Conservation (phyloP, 306 rosid genomes). For the Quercus glauca region DNA sequence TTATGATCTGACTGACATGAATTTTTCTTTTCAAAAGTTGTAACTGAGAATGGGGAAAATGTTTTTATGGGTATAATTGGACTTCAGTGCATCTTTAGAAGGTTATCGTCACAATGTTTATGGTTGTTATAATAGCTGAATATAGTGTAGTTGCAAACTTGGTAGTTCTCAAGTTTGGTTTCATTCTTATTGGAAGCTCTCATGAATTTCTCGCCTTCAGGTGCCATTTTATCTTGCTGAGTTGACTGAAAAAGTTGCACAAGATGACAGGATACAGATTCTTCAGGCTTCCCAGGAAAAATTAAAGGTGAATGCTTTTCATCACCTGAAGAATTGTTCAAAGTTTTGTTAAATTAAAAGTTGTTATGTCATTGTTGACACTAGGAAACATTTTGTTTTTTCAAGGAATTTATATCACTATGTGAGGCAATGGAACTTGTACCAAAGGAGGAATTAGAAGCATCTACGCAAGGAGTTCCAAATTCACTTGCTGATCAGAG, state of each 20-base stretch:
- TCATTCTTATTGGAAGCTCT: background rate
- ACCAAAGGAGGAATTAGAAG: constrained; percentile 77
- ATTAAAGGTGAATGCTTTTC: constrained; percentile 57
- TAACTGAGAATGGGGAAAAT: background rate
- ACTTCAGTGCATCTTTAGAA: background rate
- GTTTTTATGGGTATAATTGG: background rate
- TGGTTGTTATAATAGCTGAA: background rate
- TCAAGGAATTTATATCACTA: constrained; percentile 77
- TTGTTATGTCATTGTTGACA: constrained; percentile 3
- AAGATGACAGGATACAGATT: constrained; percentile 70
- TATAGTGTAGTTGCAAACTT: constrained; percentile 4
- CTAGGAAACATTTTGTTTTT: constrained; percentile 3
- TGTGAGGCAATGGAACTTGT: constrained; percentile 91
- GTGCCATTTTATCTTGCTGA: constrained; percentile 91
- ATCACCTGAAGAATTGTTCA: background rate
- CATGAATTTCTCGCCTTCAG: constrained; percentile 33
- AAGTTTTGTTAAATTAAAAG: background rate
- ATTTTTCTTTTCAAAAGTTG: background rate
- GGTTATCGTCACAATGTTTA: too few relatives aligned
- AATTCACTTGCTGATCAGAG: constrained; percentile 69
- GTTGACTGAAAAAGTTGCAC: constrained; percentile 73
- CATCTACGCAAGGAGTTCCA: constrained; percentile 43
- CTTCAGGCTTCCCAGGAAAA: constrained; percentile 73
- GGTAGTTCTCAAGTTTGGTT: background rate
- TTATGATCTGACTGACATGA: background rate